Conservation (phyloP, 257 asterid species). For the Gentiana dahurica region DNA sequence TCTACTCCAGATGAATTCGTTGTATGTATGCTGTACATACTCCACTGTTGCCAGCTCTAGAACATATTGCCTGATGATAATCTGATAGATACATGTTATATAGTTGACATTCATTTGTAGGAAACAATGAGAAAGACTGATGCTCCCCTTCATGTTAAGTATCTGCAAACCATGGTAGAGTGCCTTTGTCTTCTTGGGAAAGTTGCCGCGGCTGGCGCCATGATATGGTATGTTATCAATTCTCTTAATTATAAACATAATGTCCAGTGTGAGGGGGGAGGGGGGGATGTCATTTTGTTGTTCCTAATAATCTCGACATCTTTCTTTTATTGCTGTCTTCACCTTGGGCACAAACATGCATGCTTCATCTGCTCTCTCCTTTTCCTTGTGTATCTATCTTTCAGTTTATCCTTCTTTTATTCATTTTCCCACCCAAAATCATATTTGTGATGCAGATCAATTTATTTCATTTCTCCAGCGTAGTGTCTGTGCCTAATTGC, state of each 20-base stretch:
- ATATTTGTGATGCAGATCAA: too few species aligned
- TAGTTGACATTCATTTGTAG: constrained; percentile 36
- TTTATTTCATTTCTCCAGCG: too few species aligned
- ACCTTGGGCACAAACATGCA: neutral
- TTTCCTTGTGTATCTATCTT: neutral
- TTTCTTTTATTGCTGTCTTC: neutral
- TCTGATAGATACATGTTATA: constrained; percentile 15
- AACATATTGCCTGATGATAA: constrained; percentile 8
- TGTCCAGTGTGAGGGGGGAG: neutral
- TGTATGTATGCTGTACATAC: constrained; percentile 49
- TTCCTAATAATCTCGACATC: neutral
- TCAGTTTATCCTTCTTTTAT: too few species aligned
- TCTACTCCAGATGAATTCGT: constrained; percentile 96
- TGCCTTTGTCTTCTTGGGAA: constrained; percentile 96
- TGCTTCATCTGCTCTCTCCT: neutral
- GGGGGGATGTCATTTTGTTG: neutral
- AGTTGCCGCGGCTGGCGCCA: constrained; percentile 99
- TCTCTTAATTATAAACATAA: constrained; percentile 9
- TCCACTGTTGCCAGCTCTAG: constrained; percentile 15
- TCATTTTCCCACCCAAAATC: too few species aligned
- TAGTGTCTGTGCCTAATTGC: too few species aligned
- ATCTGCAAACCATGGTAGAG: constrained; percentile 94
- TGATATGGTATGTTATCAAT: constrained; percentile 66
- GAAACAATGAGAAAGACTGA: constrained; percentile 89
- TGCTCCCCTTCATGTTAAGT: constrained; percentile 78